phyloP scores from a whole-genome alignment of 768 basidiomycete genomes.

The Psilocybe sp. region DNA sequence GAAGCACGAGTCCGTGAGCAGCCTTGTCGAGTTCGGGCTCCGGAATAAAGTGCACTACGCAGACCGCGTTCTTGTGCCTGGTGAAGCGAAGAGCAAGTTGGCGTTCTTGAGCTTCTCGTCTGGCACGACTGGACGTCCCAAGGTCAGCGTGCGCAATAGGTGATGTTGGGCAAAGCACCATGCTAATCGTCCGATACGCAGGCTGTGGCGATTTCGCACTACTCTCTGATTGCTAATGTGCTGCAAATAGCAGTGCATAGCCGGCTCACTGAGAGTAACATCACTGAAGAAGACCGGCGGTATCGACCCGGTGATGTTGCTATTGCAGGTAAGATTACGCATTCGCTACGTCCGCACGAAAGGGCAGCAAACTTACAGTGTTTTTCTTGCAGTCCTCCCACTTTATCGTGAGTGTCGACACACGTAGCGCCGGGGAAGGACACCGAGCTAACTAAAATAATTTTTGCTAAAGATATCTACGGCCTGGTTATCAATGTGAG shows the following conservation, averaged over 20 bases:
- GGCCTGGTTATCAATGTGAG: conserved; percentile 59
- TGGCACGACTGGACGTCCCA: conserved; percentile 71
- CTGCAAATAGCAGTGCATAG: conserved; percentile 57
- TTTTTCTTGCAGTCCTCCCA: conserved; percentile 44
- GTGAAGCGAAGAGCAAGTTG: conserved; percentile 67
- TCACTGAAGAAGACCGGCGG: conserved; percentile 43
- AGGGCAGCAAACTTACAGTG: neutral
- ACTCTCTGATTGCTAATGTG: conserved; percentile 58
- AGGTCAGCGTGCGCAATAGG: conserved; percentile 34
- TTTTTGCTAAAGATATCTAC: conserved; percentile 48
- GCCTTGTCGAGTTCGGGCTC: conserved; percentile 48
- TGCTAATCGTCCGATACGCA: conserved; percentile 14
- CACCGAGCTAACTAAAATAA: neutral
- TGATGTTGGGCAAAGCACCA: neutral
- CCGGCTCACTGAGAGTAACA: conserved; percentile 43
- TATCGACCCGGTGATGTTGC: conserved; percentile 61
- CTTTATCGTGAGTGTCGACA: conserved; percentile 48
- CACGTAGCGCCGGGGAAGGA: neutral
- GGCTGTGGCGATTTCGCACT: conserved; percentile 64
- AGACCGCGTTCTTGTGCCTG: conserved; percentile 49
- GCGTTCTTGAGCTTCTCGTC: conserved; percentile 75
- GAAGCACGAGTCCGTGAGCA: conserved; percentile 36
- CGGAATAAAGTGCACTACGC: conserved; percentile 33
- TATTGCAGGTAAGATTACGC: conserved; percentile 44
- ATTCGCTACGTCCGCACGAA: neutral